Conservation (phyloP, 192 early-diverging fungal species). For the Nowakowskiella sp. region DNA sequence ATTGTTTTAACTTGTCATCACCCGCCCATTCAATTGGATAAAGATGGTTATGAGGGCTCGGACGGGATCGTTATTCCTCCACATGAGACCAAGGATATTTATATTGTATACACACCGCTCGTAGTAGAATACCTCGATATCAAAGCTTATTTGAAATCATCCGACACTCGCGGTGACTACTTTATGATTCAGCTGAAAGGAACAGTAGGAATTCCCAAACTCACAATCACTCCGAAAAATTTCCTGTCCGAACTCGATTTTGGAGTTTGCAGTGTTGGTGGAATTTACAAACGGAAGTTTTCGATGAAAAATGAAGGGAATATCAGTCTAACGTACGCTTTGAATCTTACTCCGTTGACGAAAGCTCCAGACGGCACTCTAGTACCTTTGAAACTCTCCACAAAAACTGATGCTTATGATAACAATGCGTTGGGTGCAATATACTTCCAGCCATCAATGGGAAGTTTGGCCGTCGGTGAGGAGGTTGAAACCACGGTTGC, state of each 20-base stretch:
- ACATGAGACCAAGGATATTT: conserved; percentile 32
- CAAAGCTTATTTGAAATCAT: conserved; percentile 45
- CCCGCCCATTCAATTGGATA: conserved; percentile 32
- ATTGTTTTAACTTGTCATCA: conserved; percentile 46
- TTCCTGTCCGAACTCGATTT: conserved; percentile 38
- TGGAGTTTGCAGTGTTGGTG: conserved; percentile 40
- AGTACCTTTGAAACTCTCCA: neutral
- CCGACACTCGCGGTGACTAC: conserved; percentile 46
- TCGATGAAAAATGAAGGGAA: conserved; percentile 51
- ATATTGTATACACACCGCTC: conserved; percentile 41
- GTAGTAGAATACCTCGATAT: conserved; percentile 41
- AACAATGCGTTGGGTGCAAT: conserved; percentile 7
- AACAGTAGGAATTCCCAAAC: conserved; percentile 45
- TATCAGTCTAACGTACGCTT: conserved; percentile 32
- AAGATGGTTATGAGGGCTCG: conserved; percentile 2
- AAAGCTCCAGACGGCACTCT: too few relatives aligned
- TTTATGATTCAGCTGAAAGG: conserved; percentile 44
- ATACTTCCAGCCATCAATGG: conserved; percentile 21
- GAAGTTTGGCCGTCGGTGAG: conserved; percentile 36
- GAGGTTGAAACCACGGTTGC: conserved; percentile 24
- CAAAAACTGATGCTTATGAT: conserved; percentile 3
- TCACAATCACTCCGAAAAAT: conserved; percentile 32
- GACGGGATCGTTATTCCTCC: conserved; percentile 17
- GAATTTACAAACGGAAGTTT: conserved; percentile 33
- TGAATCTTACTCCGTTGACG: too few relatives aligned